A percentile compares a stretch with the other conserved stretches of the same genome.
These are phyloP conservation scores for Melampsora americana DNA, from an alignment of 1,284 basidiomycete species.

Conservation along the genomic window DNA sequence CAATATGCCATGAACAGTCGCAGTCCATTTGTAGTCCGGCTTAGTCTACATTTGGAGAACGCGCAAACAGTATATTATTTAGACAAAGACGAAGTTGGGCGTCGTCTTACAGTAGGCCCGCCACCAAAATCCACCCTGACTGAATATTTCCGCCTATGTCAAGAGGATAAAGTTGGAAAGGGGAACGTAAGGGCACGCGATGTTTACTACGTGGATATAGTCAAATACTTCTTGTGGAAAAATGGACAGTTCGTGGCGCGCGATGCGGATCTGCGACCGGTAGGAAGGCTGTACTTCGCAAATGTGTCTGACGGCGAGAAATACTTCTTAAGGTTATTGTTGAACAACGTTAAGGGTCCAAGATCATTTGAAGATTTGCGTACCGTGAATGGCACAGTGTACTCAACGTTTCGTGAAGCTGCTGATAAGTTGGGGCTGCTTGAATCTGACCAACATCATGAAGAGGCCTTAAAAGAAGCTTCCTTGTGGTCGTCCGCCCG, in stretches of 20 bases:
- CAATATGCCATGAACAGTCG: slow-evolving; percentile 53
- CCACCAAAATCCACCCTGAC: not conserved
- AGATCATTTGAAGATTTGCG: slow-evolving; percentile 2
- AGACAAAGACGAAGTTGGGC: not conserved
- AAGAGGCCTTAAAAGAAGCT: not conserved
- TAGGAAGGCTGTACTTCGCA: not conserved
- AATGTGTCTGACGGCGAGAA: not conserved
- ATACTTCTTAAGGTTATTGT: not conserved
- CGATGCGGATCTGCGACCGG: not conserved
- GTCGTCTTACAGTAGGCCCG: not conserved
- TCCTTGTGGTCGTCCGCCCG: not conserved
- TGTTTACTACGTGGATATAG: not conserved
- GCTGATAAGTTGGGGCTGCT: slow-evolving; percentile 1
- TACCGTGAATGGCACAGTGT: not conserved
- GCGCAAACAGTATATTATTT: slow-evolving; percentile 1
- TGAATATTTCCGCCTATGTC: not conserved
- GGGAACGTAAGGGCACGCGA: not conserved
- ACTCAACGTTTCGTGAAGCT: no score
- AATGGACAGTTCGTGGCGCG: slow-evolving; percentile 40
- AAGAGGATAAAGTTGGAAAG: not conserved
- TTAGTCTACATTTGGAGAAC: not conserved
- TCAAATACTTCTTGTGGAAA: slow-evolving; percentile 8
- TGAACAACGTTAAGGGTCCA: not conserved
- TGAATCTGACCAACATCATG: not conserved
- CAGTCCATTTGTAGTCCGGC: not conserved